These are phyloP conservation scores for Lablab purpureus DNA, from an alignment of 306 rosid species.

Conservation along the genomic window DNA sequence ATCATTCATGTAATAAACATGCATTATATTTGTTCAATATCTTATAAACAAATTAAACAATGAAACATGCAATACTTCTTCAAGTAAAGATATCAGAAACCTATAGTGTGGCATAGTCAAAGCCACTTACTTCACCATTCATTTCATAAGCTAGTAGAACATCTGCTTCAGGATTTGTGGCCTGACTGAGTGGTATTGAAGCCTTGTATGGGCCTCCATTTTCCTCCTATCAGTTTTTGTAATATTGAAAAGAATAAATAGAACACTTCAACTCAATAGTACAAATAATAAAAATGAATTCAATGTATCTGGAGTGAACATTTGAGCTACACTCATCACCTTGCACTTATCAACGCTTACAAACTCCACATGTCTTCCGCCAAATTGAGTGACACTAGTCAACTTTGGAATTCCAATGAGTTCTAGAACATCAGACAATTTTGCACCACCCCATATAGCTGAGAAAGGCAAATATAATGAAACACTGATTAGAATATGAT, in stretches of 20 bases:
- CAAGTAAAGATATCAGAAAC: neutral
- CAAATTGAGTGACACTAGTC: constrained; percentile 59
- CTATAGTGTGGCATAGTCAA: neutral
- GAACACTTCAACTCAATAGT: neutral
- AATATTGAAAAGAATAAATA: constrained; percentile 38
- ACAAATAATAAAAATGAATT: constrained; percentile 29
- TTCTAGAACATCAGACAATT: constrained; percentile 87
- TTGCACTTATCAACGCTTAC: constrained; percentile 90
- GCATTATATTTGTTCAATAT: neutral
- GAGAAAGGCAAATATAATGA: constrained; percentile 42
- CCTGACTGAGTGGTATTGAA: constrained; percentile 90
- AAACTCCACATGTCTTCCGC: constrained; percentile 97
- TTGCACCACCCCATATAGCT: constrained; percentile 97
- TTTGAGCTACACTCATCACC: constrained; percentile 58
- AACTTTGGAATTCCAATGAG: constrained; percentile 82
- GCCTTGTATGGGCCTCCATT: constrained; percentile 98
- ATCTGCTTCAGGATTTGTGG: constrained; percentile 91
- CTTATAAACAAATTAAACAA: constrained; percentile 16
- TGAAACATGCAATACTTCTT: constrained; percentile 2
- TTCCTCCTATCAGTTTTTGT: constrained; percentile 70
- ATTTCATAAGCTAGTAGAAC: constrained; percentile 97
- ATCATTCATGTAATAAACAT: neutral
- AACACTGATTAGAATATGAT: constrained; percentile 29
- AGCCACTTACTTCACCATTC: constrained; percentile 85
- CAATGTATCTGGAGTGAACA: neutral